Percentiles rank a stretch among this genome's conserved stretches.
These are phyloP conservation scores for Oldenlandia corymbosa DNA, from an alignment of 257 asterid genomes.

Conservation along the genomic window DNA sequence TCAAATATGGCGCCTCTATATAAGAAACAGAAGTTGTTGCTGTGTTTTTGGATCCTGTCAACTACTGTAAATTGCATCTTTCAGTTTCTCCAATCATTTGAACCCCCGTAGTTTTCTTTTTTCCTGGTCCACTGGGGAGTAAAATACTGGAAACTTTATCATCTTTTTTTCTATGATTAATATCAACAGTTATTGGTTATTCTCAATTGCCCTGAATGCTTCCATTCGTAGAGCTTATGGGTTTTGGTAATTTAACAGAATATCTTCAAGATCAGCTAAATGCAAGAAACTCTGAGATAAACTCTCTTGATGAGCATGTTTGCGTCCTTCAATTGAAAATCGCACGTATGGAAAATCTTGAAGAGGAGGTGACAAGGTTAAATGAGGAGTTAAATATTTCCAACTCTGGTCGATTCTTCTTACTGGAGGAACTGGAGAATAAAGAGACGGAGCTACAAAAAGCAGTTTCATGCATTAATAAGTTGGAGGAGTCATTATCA, in stretches of 20 bases:
- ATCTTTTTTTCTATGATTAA: neutral
- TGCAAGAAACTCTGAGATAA: slow-evolving; percentile 46
- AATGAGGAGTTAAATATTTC: slow-evolving; percentile 47
- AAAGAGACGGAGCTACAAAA: slow-evolving; percentile 40
- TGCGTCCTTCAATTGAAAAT: slow-evolving; percentile 50
- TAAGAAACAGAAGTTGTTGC: neutral
- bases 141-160: neutral
- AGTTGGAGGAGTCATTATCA: slow-evolving; percentile 68
- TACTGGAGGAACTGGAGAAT: slow-evolving; percentile 50
- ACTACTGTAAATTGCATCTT: neutral
- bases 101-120: neutral
- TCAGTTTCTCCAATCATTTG: neutral
- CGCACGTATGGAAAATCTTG: slow-evolving; percentile 37
- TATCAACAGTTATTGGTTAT: neutral
- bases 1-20: too few relatives aligned
- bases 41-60: neutral
- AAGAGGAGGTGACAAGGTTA: slow-evolving; percentile 43
- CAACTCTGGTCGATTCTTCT: slow-evolving; percentile 38
- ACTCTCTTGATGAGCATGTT: slow-evolving; percentile 41
- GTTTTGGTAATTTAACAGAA: slow-evolving; percentile 43
- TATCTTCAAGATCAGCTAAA: slow-evolving; percentile 88
- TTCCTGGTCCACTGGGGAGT: neutral
- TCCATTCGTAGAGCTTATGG: slow-evolving; percentile 14
- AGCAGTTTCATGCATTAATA: slow-evolving; percentile 39
- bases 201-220: slow-evolving; percentile 7